Evolutionary conservation across 2,329 filamentous ascomycete genomes (phyloP), one percentile per base, ranked within the genome.

Genomic region (Colletotrichum camelliae): DNA sequence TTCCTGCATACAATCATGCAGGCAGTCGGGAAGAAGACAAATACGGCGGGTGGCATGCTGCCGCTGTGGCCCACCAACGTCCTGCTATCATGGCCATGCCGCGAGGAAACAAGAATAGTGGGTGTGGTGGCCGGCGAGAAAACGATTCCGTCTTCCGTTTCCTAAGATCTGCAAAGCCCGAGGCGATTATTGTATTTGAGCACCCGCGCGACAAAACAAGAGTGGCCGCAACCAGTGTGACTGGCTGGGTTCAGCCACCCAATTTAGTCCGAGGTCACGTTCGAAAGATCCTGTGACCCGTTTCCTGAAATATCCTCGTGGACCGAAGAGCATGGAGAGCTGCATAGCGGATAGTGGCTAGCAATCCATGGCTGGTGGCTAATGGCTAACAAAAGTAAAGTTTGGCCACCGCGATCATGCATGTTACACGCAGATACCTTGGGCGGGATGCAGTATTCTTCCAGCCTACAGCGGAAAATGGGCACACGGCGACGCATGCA

Each of bases 1-100:
- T 73, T 58, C 58, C 70, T 76, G 74, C 74, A 74, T 76, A 13
- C 12, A 21, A 24, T 64, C 33, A 69, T 76, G 70, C 70, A 69
- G 57, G n/a, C 24, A 16, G 48, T 66, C 58, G 70, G 70, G 70
- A 48, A n/a, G 70, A 58, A 72, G 68, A 35, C 37, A 55, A 55
- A 62, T 67, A 62, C 58, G 55, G 27, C 29, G 33, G 55, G 31
- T 29, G 16, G 52, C 37, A 24, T 62, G 27, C 35, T 66, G 72
- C 52, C 39, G 35, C 31, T 24, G 31, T 67, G 24, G 13, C 15
- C 37, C 15, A 13, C 21, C 31, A 33, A 27, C 27, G 21, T 43
- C 12, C 21, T 39, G 37, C 65, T 52, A 21, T 52, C 57, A 33
- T 62, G 9, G 7, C 29, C 43, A 48, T 70, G 66, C 39, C 8